phyloP scores from a whole-genome alignment of 75 land plant genomes.

The Gnetum montanum region DNA sequence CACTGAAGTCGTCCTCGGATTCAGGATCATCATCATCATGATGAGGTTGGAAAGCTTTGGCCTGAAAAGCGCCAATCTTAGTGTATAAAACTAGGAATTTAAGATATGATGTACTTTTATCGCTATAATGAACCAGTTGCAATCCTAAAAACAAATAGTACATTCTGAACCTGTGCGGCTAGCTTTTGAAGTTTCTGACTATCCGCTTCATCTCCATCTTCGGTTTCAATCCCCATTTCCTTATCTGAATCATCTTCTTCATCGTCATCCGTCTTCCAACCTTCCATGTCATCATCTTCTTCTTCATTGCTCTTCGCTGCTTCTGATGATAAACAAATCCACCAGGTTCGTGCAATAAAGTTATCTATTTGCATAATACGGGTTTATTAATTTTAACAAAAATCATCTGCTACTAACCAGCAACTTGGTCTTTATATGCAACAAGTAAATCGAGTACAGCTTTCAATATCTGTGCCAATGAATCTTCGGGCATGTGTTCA shows the following conservation, averaged over 20 bases:
- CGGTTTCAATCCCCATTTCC: conserved; percentile 79
- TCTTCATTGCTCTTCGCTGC: conserved; percentile 60
- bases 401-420: too few species aligned
- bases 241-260: conserved; percentile 77
- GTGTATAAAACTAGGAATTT: conserved; percentile 3
- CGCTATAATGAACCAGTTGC: too few species aligned
- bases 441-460: conserved; percentile 82
- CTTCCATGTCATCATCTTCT: conserved; percentile 74
- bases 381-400: too few species aligned
- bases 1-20: conserved; percentile 71
- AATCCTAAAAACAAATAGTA: too few species aligned
- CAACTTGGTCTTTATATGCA: conserved; percentile 92
- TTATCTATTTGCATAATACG: too few species aligned
- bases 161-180: conserved; percentile 96
- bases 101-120: too few species aligned
- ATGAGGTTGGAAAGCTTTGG: conserved; percentile 47
- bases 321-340: conserved; percentile 20
- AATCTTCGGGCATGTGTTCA: conserved; percentile 66
- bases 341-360: not conserved
- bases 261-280: conserved; percentile 56
- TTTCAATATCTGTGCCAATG: conserved; percentile 66
- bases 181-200: conserved; percentile 62
- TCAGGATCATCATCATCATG: conserved; percentile 49
- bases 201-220: conserved; percentile 87
- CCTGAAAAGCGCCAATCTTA: conserved; percentile 28